Percentiles rank a stretch among this genome's conserved stretches.
phyloP scores from a whole-genome alignment of 148 eudicot genomes.

The Dianthus caryophyllus region DNA sequence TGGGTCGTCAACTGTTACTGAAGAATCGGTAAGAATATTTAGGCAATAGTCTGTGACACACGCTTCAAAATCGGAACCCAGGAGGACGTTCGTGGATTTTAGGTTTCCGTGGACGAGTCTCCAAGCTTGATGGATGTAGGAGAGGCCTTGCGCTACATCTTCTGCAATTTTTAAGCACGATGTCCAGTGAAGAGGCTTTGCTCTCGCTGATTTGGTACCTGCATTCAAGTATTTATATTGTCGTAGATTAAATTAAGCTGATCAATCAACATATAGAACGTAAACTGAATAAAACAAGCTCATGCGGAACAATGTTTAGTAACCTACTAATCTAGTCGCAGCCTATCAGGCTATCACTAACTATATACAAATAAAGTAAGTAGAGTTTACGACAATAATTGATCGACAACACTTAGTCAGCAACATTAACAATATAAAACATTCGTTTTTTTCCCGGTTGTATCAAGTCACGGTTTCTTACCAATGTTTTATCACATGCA shows the following conservation, averaged over 20 bases:
- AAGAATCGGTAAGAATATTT: constrained; percentile 25
- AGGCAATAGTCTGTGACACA: constrained; percentile 73
- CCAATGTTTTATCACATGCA: constrained; percentile 18
- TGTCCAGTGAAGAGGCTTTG: constrained; percentile 87
- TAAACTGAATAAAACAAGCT: too few relatives aligned
- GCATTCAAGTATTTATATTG: constrained; percentile 5
- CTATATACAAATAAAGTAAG: too few relatives aligned
- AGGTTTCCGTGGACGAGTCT: constrained; percentile 72
- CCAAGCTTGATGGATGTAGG: constrained; percentile 81
- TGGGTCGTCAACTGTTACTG: constrained; percentile 27
- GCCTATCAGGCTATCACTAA: background rate
- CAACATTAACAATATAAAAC: background rate
- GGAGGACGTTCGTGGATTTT: constrained; percentile 69
- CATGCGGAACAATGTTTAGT: too few relatives aligned
- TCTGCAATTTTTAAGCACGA: constrained; percentile 88
- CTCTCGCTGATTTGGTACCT: constrained; percentile 66
- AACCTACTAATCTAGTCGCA: too few relatives aligned
- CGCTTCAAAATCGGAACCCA: constrained; percentile 78
- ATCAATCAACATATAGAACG: too few relatives aligned
- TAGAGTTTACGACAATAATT: background rate
- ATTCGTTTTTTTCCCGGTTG: background rate
- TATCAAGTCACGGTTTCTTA: constrained; percentile 1
- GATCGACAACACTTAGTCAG: background rate
- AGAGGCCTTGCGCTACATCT: constrained; percentile 76
- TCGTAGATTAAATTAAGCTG: too few relatives aligned